Evolutionary conservation across 2,329 filamentous ascomycete genomes (phyloP), one percentile per base, ranked within the genome.

Genomic region (Phoma sp.): DNA sequence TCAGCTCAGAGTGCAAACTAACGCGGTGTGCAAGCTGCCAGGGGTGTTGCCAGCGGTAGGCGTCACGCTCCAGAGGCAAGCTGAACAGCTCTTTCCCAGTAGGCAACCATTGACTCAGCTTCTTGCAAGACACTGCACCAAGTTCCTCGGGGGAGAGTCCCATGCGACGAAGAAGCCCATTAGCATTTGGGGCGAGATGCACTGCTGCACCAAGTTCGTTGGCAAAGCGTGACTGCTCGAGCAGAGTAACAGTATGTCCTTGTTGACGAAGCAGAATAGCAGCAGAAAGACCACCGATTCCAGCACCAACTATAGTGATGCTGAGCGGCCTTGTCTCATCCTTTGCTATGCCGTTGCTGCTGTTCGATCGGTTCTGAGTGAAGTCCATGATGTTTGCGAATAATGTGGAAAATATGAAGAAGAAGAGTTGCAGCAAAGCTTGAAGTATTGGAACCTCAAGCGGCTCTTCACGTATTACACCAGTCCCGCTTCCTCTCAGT

Each of bases 131-230:
- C 47, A 72, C 61, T 1, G 79, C 76, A 2, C 78, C 78, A 34
- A 74, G 74, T 0, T 68, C 66, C 48, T 77, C 74, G 0, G 77
- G 72, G 42, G 71, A 67, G 1, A 83, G 59, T 0, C 80, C 79
- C 42, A 82, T 68, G 26, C 77, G 71, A 10, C 72, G 69, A 4
- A 89, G 73, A 2, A 88, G 69, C 0, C 83, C 83, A 66, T 87
- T 86, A 2, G 80, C 75, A 61, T 89, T 89, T 0, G 87, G 84
- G 0, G 83, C 80, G 4, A 88, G 67, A 62, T 88, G 84, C n/a
- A 88, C 79, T 0, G 85, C 85, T 3, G 86, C 85, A 0, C 85
- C 86, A 1, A 78, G 72, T 67, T 87, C 85, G 43, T 76, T 80
- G 14, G 81, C 80, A 28, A 87, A 80, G 1, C 75, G 74, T 0